Percentiles rank a stretch among this genome's conserved stretches.
phyloP scores from a whole-genome alignment of 495 filamentous ascomycete species.

The Podospora appendiculata region DNA sequence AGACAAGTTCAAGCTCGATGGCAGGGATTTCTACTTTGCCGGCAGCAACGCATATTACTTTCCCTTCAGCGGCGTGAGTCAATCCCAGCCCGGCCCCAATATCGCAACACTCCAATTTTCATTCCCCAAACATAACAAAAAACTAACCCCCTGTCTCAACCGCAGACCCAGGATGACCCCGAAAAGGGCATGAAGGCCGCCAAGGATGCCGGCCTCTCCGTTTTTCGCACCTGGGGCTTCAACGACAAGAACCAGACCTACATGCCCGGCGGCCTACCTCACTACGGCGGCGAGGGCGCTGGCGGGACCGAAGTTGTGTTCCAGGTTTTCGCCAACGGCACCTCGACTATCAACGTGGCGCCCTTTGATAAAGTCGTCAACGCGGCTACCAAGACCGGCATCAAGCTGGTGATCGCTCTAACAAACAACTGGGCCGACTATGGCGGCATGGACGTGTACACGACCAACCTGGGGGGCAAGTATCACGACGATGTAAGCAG shows the following conservation, averaged over 20 bases:
- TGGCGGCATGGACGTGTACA: constrained; percentile 41
- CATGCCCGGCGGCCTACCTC: constrained; percentile 26
- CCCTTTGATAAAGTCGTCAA: constrained; percentile 60
- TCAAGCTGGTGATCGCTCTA: constrained; percentile 51
- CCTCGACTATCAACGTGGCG: constrained; percentile 47
- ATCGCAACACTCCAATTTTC: neutral
- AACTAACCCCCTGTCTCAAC: neutral
- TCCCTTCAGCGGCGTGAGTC: constrained; percentile 42
- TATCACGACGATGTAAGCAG: constrained; percentile 27
- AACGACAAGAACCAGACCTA: constrained; percentile 50
- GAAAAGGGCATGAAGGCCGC: constrained; percentile 49
- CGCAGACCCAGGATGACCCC: constrained; percentile 49
- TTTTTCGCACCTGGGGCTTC: constrained; percentile 60
- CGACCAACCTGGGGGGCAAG: constrained; percentile 27
- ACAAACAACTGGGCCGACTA: constrained; percentile 51
- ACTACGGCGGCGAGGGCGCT: constrained; percentile 43
- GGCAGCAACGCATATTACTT: constrained; percentile 72
- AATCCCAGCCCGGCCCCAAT: neutral
- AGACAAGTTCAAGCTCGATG: constrained; percentile 55
- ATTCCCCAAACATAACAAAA: neutral
- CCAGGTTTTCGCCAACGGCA: constrained; percentile 35
- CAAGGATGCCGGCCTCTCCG: constrained; percentile 49
- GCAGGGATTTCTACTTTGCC: constrained; percentile 56
- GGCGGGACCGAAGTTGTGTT: constrained; percentile 44
- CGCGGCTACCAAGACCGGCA: constrained; percentile 47